Evolutionary conservation across 2,329 filamentous ascomycete genomes (phyloP).

Genomic region (Atkinsonella texensis): DNA sequence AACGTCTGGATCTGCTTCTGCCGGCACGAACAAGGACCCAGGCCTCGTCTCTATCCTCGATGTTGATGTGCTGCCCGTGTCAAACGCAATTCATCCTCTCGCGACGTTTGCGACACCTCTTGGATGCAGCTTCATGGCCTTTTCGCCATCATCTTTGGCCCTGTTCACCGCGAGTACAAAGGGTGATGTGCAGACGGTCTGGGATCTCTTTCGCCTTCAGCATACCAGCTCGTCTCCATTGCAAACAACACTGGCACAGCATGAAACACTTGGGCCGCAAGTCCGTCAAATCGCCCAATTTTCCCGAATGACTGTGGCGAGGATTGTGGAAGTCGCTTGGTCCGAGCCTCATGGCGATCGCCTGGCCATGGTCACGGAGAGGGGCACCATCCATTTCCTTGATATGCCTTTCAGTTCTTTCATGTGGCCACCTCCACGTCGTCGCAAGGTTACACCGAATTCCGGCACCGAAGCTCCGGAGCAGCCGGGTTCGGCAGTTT

Average conservation of each 20-base stretch:
- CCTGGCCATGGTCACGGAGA: conserved; percentile 80
- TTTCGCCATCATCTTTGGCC: conserved; percentile 60
- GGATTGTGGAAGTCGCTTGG: conserved; percentile 86
- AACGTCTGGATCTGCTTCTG: conserved; percentile 37
- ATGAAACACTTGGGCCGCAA: conserved; percentile 35
- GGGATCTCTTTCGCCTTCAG: conserved; percentile 62
- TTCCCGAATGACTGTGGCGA: conserved; percentile 80
- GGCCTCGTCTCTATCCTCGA: conserved; percentile 67
- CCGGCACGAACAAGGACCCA: conserved; percentile 50
- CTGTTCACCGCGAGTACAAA: conserved; percentile 72
- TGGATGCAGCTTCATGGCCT: conserved; percentile 71
- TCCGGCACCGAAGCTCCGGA: conserved; percentile 36
- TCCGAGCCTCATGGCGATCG: conserved; percentile 69
- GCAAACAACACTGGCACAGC: conserved; percentile 35
- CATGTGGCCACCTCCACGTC: conserved; percentile 69
- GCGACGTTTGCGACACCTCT: conserved; percentile 60
- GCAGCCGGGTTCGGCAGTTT: conserved; percentile 43
- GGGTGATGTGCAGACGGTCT: conserved; percentile 72
- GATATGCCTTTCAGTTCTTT: conserved; percentile 75
- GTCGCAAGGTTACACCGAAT: conserved; percentile 33
- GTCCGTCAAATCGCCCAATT: conserved; percentile 83
- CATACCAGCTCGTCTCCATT: conserved; percentile 49
- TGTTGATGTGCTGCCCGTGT: conserved; percentile 44
- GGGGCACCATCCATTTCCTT: conserved; percentile 88
- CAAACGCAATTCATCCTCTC: conserved; percentile 45